Conservation (phyloP, 2,329 filamentous ascomycete genomes). For the Microascus cirrosus region DNA sequence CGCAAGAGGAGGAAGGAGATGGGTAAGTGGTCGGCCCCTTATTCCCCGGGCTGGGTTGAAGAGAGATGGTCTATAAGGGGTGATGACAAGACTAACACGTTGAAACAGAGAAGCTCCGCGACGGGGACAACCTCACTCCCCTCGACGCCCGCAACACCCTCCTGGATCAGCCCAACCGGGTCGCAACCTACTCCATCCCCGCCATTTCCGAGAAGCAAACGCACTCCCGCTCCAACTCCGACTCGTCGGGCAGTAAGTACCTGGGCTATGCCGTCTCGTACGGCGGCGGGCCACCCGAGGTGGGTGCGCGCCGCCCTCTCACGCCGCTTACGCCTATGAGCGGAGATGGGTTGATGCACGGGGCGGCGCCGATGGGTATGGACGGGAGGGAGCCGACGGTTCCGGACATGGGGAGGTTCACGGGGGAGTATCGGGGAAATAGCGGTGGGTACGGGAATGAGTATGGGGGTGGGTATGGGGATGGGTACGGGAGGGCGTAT, state of each 20-base stretch:
- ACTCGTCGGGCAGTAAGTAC: slow-evolving; percentile 14
- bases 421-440: not conserved
- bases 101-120: slow-evolving; percentile 63
- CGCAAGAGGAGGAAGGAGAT: slow-evolving; percentile 79
- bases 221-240: not conserved
- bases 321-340: slow-evolving; percentile 16
- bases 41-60: slow-evolving; percentile 1
- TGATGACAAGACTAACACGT: slow-evolving; percentile 13
- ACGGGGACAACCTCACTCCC: slow-evolving; percentile 74
- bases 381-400: slow-evolving; percentile 20
- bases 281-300: not conserved
- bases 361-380: slow-evolving; percentile 21
- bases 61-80: not conserved
- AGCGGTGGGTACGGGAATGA: not conserved
- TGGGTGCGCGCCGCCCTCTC: slow-evolving; percentile 14
- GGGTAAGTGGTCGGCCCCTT: slow-evolving; percentile 45
- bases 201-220: slow-evolving; percentile 23
- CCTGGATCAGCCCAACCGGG: slow-evolving; percentile 34
- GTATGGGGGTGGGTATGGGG: not conserved
- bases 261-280: slow-evolving; percentile 6
- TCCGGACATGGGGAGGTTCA: slow-evolving; percentile 10
- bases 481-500: not conserved
- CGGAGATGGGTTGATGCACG: slow-evolving; percentile 20
- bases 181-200: slow-evolving; percentile 31
- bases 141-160: slow-evolving; percentile 81